Evolutionary conservation across 306 rosid species (phyloP), one percentile per base, ranked within the genome.

Genomic region (Acacia acuminata): DNA sequence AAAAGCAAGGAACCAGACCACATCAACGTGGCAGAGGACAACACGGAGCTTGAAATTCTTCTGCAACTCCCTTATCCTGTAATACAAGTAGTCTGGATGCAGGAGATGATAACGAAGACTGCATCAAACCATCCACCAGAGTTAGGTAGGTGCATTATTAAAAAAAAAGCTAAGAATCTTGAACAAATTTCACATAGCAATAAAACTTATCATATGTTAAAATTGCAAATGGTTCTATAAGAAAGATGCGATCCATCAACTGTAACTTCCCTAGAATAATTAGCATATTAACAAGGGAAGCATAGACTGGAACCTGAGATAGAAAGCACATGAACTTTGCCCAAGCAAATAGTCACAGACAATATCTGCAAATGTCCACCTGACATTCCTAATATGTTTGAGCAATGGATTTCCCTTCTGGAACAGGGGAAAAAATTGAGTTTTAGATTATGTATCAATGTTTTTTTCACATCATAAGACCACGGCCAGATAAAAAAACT

Each of bases 71-170:
- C 96, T 84, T 84, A 96, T 93, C 75, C 98, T 94, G 82, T 83
- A 92, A 82, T 96, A 96, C 60, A 96, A 82, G 85, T 96, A 96
- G 79, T 93, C 99, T 20, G 99, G 99, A 82, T 96, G 98, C 76
- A 96, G 91, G 60, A 96, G 92, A 89, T 96, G 98, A 87, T 96
- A 96, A 80, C 99, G 97, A 80, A 96, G 98, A 84, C 99, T 96
- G 97, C 91, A 92, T 79, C 25, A 76, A 87, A 81, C 47, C 66
- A 58, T 50, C 85, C 79, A 61, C 67, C 72, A 61, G 51, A 45
- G 78, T 80, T 82, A 58, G 53, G 76, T 17, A 44, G 43, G 56
- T 38, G 75, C 71, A 82, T 16, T 51, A 60, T 79, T 15, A 70
- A 12, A 42, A 74, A 74, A 74, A 40, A 44, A 25, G 61, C 13